A percentile compares a stretch with the other conserved stretches of the same genome.
phyloP scores from a whole-genome alignment of 805 yeast species.

The Candida nemodendra region DNA sequence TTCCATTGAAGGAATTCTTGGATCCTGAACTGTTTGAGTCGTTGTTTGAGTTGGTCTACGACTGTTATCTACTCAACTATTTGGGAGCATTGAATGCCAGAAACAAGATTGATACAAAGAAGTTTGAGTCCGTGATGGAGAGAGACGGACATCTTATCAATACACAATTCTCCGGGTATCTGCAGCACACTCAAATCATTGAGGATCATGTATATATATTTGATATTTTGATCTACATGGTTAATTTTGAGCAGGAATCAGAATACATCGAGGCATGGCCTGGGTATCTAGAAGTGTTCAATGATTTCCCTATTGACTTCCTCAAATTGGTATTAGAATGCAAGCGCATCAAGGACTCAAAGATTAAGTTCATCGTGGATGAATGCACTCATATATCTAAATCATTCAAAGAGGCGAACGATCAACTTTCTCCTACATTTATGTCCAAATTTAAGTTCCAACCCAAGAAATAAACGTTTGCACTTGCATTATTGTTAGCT shows the following conservation, averaged over 20 bases:
- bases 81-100: constrained; percentile 24
- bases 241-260: constrained; percentile 44
- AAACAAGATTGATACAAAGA: constrained; percentile 29
- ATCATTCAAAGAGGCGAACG: constrained; percentile 8
- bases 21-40: constrained; percentile 31
- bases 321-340: constrained; percentile 59
- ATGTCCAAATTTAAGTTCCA: constrained; percentile 17
- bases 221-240: constrained; percentile 59
- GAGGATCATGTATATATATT: constrained; percentile 54
- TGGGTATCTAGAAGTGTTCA: constrained; percentile 59
- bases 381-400: constrained; percentile 23
- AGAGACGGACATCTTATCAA: constrained; percentile 60
- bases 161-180: constrained; percentile 47
- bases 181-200: constrained; percentile 31
- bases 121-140: constrained; percentile 48
- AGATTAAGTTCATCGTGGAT: constrained; percentile 23
- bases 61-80: constrained; percentile 39
- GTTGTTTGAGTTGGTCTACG: constrained; percentile 33
- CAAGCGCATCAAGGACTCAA: constrained; percentile 36
- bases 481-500: constrained; percentile 1
- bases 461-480: constrained; percentile 8
- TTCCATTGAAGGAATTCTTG: constrained; percentile 29
- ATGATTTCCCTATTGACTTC: constrained; percentile 75
- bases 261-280: constrained; percentile 41
- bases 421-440: constrained; percentile 15